Evolutionary conservation across 352 stramenopile genomes (phyloP).

Genomic region (Plasmopara viticola): DNA sequence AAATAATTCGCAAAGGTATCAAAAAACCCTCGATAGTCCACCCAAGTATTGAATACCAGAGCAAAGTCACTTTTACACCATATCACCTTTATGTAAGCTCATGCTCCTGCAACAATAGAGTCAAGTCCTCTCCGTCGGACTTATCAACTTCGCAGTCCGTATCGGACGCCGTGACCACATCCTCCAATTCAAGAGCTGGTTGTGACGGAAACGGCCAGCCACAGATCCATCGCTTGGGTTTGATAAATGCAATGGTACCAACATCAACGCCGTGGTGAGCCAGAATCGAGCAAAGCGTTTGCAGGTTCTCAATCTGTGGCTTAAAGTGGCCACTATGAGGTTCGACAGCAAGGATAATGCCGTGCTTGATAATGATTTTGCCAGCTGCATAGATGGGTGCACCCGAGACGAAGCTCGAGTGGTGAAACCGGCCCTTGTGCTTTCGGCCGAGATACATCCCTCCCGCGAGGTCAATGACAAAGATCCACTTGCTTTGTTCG

Average conservation of each 20-base stretch:
- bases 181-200: slow-evolving; percentile 30
- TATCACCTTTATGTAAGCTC: neutral
- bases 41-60: neutral
- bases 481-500: slow-evolving; percentile 69
- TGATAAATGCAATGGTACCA: slow-evolving; percentile 43
- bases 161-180: slow-evolving; percentile 33
- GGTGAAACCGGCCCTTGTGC: slow-evolving; percentile 63
- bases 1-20: too few species aligned
- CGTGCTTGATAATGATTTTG: slow-evolving; percentile 57
- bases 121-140: slow-evolving; percentile 32
- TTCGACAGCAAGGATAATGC: slow-evolving; percentile 53
- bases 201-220: slow-evolving; percentile 48
- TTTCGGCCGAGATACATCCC: slow-evolving; percentile 65
- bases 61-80: neutral
- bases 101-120: neutral
- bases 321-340: slow-evolving; percentile 77
- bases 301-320: slow-evolving; percentile 42
- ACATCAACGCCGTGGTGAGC: slow-evolving; percentile 33
- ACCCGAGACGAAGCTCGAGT: slow-evolving; percentile 71
- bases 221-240: slow-evolving; percentile 63
- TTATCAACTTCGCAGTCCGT: slow-evolving; percentile 38
- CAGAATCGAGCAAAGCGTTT: slow-evolving; percentile 37
- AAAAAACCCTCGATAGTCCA: too few species aligned
- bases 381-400: slow-evolving; percentile 54
- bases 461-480: slow-evolving; percentile 44